Percentiles rank a stretch among this genome's conserved stretches.
Conservation (phyloP, 2,329 filamentous ascomycete species). For the Penicillium sp. region DNA sequence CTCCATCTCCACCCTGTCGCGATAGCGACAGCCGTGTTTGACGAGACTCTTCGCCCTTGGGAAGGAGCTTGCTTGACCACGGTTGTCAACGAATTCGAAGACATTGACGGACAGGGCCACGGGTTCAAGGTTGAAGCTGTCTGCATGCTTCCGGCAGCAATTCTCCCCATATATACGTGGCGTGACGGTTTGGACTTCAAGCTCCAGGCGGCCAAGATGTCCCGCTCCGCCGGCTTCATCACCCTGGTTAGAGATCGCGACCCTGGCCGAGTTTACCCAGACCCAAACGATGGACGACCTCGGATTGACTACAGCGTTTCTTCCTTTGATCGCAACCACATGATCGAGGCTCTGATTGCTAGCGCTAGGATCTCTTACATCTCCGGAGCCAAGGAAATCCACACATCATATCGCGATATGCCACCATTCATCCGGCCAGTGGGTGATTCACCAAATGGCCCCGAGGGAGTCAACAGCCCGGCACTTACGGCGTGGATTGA, state of each 20-base stretch:
- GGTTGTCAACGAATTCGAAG: conserved; percentile 76
- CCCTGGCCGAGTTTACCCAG: conserved; percentile 73
- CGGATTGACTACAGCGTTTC: conserved; percentile 74
- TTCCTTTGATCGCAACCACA: conserved; percentile 72
- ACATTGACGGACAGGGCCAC: conserved; percentile 79
- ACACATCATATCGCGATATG: conserved; percentile 65
- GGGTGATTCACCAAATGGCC: conserved; percentile 27
- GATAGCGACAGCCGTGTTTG: conserved; percentile 63
- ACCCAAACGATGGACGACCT: conserved; percentile 68
- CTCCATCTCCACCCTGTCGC: conserved; percentile 76
- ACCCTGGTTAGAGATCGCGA: conserved; percentile 77
- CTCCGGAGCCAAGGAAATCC: conserved; percentile 80
- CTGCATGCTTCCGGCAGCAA: conserved; percentile 73
- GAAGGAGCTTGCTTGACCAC: conserved; percentile 80
- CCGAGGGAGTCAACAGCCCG: conserved; percentile 58
- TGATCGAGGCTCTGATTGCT: conserved; percentile 73
- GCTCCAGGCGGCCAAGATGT: conserved; percentile 69
- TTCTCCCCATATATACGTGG: conserved; percentile 70
- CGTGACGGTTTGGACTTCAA: conserved; percentile 73
- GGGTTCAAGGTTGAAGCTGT: conserved; percentile 80
- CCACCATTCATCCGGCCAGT: conserved; percentile 64
- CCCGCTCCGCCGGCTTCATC: conserved; percentile 74
- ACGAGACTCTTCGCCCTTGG: conserved; percentile 73
- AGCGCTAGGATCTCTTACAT: conserved; percentile 78
- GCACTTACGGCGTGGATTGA: conserved; percentile 61